Conservation (phyloP, 1,284 basidiomycete species). For the Ganoderma lucidum region DNA sequence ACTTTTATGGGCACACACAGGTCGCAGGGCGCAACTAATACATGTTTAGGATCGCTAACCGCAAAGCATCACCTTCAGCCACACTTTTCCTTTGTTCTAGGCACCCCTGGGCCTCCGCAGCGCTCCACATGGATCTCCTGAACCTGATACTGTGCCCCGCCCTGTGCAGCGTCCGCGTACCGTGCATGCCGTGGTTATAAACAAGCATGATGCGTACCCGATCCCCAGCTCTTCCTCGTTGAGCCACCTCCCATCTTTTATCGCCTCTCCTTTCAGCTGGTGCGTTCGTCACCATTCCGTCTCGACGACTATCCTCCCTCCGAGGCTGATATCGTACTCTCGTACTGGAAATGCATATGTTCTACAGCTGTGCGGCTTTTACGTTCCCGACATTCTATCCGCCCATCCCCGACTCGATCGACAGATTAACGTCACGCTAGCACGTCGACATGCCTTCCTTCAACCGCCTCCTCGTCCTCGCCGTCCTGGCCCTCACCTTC, state of each 20-base stretch:
- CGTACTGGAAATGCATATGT: background rate
- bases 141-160: background rate
- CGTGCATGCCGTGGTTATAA: background rate
- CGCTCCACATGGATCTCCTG: background rate
- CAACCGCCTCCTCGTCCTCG: constrained; percentile 3
- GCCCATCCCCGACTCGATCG: constrained; percentile 1
- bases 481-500: background rate
- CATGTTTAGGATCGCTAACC: background rate
- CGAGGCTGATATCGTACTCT: background rate
- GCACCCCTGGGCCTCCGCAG: background rate
- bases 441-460: constrained; percentile 4
- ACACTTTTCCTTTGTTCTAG: background rate
- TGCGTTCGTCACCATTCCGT: background rate
- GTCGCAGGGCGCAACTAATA: background rate
- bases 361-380: background rate
- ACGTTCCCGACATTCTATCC: background rate
- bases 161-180: background rate
- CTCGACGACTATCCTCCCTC: background rate
- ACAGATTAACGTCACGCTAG: constrained; percentile 4
- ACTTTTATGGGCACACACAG: background rate
- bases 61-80: background rate
- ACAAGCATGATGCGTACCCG: background rate
- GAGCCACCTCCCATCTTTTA: background rate
- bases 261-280: background rate
- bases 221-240: background rate